phyloP scores from a whole-genome alignment of 495 filamentous ascomycete genomes.

The Aspergillus homomorphus region DNA sequence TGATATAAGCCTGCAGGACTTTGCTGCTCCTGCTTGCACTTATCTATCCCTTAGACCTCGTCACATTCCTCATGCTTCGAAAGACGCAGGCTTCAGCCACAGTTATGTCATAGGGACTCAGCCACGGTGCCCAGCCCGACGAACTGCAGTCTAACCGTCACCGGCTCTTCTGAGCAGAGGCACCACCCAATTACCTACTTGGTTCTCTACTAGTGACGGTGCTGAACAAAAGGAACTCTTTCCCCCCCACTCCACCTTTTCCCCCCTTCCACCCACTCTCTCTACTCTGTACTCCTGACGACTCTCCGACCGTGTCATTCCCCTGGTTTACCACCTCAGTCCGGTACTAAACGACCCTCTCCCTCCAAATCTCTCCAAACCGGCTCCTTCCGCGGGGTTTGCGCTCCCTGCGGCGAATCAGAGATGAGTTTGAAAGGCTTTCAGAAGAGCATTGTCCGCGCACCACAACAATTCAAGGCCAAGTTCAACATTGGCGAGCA shows the following conservation, averaged over 20 bases:
- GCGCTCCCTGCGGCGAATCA: constrained; percentile 6
- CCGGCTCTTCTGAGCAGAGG: no score
- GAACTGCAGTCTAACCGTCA: constrained; percentile 26
- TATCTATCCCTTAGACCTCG: neutral
- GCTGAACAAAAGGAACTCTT: constrained; percentile 11
- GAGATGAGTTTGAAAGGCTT: constrained; percentile 97
- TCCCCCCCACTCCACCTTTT: constrained; percentile 16
- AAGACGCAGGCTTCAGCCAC: constrained; percentile 1
- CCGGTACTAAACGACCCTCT: neutral
- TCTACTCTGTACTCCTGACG: neutral
- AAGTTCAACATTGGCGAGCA: constrained; percentile 92
- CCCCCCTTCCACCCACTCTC: constrained; percentile 11
- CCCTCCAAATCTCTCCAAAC: neutral
- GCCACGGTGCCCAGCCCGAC: constrained; percentile 21
- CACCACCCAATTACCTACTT: constrained; percentile 1
- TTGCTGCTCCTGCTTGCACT: no score
- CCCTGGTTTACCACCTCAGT: neutral
- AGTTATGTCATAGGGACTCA: constrained; percentile 41
- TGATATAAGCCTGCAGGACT: no score
- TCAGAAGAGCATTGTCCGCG: constrained; percentile 79
- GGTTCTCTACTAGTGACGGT: neutral
- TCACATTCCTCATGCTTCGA: neutral
- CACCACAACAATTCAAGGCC: constrained; percentile 85
- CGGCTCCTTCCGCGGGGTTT: constrained; percentile 12
- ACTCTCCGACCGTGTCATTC: neutral